Conservation (phyloP, 1,139 yeast species). For the Debaryomyces singareniensis region DNA sequence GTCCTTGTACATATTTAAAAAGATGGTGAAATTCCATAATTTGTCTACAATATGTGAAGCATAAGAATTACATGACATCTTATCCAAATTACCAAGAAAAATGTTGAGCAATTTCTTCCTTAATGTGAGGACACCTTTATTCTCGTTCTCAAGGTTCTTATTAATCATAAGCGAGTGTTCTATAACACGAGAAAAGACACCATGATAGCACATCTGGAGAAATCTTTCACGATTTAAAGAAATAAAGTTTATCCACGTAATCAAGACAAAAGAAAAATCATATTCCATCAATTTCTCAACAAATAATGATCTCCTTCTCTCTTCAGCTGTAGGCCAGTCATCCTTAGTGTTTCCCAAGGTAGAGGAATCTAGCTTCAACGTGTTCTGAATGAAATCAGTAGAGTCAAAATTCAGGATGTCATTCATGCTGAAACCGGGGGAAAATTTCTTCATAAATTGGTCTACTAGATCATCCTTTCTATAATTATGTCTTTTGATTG, state of each 20-base stretch:
- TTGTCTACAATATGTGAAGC: slow-evolving; percentile 90
- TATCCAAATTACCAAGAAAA: slow-evolving; percentile 47
- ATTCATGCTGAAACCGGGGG: slow-evolving; percentile 36
- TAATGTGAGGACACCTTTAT: slow-evolving; percentile 45
- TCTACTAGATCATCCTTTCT: slow-evolving; percentile 59
- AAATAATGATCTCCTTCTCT: slow-evolving; percentile 72
- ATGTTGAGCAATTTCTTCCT: slow-evolving; percentile 67
- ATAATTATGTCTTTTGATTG: slow-evolving; percentile 53
- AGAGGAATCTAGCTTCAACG: slow-evolving; percentile 57
- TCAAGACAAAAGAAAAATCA: slow-evolving; percentile 52
- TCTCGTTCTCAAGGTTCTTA: slow-evolving; percentile 27
- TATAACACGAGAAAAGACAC: slow-evolving; percentile 83
- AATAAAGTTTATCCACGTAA: slow-evolving; percentile 56
- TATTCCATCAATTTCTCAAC: slow-evolving; percentile 65
- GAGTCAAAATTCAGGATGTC: slow-evolving; percentile 33
- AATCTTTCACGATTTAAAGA: slow-evolving; percentile 54
- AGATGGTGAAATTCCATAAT: slow-evolving; percentile 72
- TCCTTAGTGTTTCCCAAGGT: slow-evolving; percentile 77
- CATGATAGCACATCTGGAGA: slow-evolving; percentile 73
- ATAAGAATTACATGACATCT: slow-evolving; percentile 75
- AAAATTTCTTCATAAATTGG: slow-evolving; percentile 54
- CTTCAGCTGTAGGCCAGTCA: slow-evolving; percentile 91
- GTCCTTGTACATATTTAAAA: slow-evolving; percentile 80
- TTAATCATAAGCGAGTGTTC: slow-evolving; percentile 48
- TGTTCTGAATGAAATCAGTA: slow-evolving; percentile 56